phyloP scores from a whole-genome alignment of 1,139 yeast species.

The Yamadazyma siamensis region DNA sequence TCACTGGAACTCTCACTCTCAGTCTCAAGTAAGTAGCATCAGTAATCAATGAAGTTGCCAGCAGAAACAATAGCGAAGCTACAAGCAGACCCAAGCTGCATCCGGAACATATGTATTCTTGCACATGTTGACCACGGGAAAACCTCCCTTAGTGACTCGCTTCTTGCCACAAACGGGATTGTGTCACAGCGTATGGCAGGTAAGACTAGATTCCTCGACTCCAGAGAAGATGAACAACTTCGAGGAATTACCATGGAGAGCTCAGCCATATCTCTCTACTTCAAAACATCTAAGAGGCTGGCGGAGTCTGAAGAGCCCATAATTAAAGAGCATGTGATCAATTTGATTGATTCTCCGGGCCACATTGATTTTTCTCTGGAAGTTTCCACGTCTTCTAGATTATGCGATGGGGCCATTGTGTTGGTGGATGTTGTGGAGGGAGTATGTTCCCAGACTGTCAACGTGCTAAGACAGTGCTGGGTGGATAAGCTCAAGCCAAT shows the following conservation, averaged over 20 bases:
- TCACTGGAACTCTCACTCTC: no score
- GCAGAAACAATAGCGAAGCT: slow-evolving; percentile 61
- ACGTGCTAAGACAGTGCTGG: slow-evolving; percentile 95
- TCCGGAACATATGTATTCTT: slow-evolving; percentile 88
- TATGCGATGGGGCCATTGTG: slow-evolving; percentile 96
- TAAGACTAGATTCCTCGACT: slow-evolving; percentile 85
- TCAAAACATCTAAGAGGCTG: slow-evolving; percentile 55
- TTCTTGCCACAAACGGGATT: slow-evolving; percentile 93
- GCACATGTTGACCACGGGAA: slow-evolving; percentile 99
- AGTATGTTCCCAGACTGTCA: slow-evolving; percentile 94
- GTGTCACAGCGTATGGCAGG: slow-evolving; percentile 95
- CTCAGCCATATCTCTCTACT: slow-evolving; percentile 85
- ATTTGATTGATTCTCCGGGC: slow-evolving; percentile 96
- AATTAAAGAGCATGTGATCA: slow-evolving; percentile 77
- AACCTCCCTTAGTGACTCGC: slow-evolving; percentile 89
- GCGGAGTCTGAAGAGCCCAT: slow-evolving; percentile 31
- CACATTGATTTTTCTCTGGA: slow-evolving; percentile 97
- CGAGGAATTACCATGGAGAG: slow-evolving; percentile 98
- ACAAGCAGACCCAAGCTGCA: slow-evolving; percentile 65
- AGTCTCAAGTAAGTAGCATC: no score
- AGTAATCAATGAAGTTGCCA: slow-evolving; percentile 58
- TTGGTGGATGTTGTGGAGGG: slow-evolving; percentile 97
- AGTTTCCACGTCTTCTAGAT: slow-evolving; percentile 90
- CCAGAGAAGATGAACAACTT: slow-evolving; percentile 92
- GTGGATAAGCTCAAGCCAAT: slow-evolving; percentile 85